Evolutionary conservation across 176 grass and related monocot genomes (phyloP).

Genomic region (Zea mays): Zm-B73-REFERENCE-NAM-5.0 NC_050104.1:153844501-153845000

Average conservation of each 20-base stretch:
- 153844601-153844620: neutral
- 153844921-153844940: neutral
- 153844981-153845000: neutral
- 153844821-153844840: constrained; percentile 1
- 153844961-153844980: neutral
- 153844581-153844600: neutral
- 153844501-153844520: too few relatives aligned
- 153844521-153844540: too few relatives aligned
- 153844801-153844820: neutral
- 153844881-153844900: neutral
- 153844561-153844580: neutral
- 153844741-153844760: constrained; percentile 73
- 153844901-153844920: neutral
- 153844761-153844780: constrained; percentile 56
- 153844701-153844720: constrained; percentile 65
- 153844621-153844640: constrained; percentile 20
- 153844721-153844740: constrained; percentile 63
- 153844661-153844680: constrained; percentile 60
- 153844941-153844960: neutral
- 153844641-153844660: neutral
- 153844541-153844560: too few relatives aligned
- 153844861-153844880: constrained; percentile 9
- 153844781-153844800: constrained; percentile 16
- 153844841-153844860: neutral
- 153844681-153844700: constrained; percentile 65